These are phyloP conservation scores for Chaetomidium leptoderma DNA, from an alignment of 495 filamentous ascomycete species.

Conservation along the genomic window DNA sequence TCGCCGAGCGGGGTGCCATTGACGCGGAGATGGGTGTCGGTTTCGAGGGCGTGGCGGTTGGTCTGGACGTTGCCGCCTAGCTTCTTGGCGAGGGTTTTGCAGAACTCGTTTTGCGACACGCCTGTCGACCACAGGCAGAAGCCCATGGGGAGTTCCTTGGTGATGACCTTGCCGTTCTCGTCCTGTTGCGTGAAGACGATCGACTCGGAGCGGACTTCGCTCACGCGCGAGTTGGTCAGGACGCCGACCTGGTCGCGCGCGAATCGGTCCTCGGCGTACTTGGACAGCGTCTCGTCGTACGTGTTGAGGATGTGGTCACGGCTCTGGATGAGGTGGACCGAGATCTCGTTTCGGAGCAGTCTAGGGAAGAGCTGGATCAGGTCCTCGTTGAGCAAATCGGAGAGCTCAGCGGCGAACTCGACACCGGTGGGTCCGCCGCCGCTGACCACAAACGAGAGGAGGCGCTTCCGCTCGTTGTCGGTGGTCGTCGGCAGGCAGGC, in stretches of 20 bases:
- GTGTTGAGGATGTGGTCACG: constrained; percentile 94
- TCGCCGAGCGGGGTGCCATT: constrained; percentile 90
- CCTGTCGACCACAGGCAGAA: constrained; percentile 99
- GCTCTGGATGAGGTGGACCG: constrained; percentile 94
- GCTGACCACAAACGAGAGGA: constrained; percentile 91
- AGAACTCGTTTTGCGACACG: constrained; percentile 81
- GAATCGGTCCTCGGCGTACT: constrained; percentile 88
- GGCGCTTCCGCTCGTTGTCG: constrained; percentile 79
- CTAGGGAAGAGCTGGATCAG: constrained; percentile 76
- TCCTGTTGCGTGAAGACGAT: constrained; percentile 83
- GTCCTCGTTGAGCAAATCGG: constrained; percentile 95
- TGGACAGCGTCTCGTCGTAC: constrained; percentile 90
- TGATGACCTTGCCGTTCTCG: constrained; percentile 65
- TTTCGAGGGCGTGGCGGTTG: constrained; percentile 90
- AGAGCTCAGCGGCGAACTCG: constrained; percentile 95
- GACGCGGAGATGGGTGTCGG: constrained; percentile 87
- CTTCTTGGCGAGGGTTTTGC: constrained; percentile 64
- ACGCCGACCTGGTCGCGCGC: constrained; percentile 86
- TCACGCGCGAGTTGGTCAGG: constrained; percentile 85
- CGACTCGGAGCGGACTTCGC: constrained; percentile 74
- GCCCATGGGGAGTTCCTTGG: constrained; percentile 91
- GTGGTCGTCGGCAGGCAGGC: constrained; percentile 90
- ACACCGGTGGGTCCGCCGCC: constrained; percentile 97
- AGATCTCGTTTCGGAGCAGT: constrained; percentile 91
- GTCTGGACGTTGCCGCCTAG: constrained; percentile 70